These are phyloP conservation scores for Cucumis melo DNA, from an alignment of 306 rosid species.

Conservation along the genomic window DNA sequence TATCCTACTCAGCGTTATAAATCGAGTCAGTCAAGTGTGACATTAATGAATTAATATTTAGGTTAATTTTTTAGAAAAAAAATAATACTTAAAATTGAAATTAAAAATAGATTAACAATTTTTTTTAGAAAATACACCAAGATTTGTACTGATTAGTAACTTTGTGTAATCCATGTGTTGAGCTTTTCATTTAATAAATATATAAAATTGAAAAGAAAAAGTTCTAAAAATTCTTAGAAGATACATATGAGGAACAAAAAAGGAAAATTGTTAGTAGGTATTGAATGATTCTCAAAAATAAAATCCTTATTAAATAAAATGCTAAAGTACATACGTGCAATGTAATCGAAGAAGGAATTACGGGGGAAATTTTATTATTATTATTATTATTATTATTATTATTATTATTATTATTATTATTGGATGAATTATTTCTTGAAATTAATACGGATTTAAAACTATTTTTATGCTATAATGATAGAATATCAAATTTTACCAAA, in stretches of 20 bases:
- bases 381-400: neutral
- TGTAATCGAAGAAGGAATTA: neutral
- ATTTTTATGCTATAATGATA: neutral
- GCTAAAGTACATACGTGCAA: neutral
- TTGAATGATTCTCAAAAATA: neutral
- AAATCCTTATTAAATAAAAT: neutral
- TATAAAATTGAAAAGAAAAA: too few species aligned
- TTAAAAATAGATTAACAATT: neutral
- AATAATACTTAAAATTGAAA: neutral
- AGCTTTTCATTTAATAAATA: too few species aligned
- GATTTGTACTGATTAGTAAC: neutral
- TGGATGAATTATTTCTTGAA: neutral
- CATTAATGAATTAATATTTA: neutral
- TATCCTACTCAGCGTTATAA: neutral
- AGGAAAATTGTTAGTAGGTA: neutral
- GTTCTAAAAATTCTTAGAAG: too few species aligned
- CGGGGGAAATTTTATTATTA: neutral
- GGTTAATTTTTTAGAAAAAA: neutral
- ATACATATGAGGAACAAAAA: neutral
- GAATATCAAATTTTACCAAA: neutral
- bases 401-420: neutral
- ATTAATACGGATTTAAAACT: neutral
- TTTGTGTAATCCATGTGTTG: neutral
- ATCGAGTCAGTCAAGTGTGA: neutral
- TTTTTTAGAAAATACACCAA: neutral